Percentiles rank a stretch among this genome's conserved stretches.
phyloP scores from a whole-genome alignment of 208 protist species.

The Tetramitus jugosus region DNA sequence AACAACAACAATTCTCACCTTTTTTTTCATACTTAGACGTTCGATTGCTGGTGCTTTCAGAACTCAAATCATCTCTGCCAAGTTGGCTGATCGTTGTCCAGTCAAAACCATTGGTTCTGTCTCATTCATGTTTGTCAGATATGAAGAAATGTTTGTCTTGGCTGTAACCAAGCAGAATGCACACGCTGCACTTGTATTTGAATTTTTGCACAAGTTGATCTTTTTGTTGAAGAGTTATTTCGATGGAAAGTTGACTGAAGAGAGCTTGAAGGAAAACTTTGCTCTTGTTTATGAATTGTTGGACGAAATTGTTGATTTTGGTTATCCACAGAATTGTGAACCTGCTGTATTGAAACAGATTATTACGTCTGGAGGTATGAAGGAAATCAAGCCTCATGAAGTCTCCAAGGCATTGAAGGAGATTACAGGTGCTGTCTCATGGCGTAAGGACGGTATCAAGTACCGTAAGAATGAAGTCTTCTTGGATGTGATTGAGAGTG shows the following conservation, averaged over 20 bases:
- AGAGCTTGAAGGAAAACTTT: constrained; percentile 88
- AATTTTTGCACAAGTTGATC: constrained; percentile 67
- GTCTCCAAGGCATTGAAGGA: constrained; percentile 55
- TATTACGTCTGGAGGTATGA: constrained; percentile 60
- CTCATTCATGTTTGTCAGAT: not conserved
- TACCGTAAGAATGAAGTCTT: constrained; percentile 95
- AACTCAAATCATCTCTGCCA: constrained; percentile 60
- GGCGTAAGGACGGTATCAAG: constrained; percentile 77
- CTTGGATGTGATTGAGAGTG: constrained; percentile 92
- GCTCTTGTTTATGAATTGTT: constrained; percentile 91
- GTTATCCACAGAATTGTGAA: constrained; percentile 87
- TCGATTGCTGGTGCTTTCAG: constrained; percentile 70
- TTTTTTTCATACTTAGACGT: too few species aligned
- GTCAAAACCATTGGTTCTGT: not conserved
- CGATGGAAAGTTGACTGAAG: constrained; percentile 70
- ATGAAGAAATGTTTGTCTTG: constrained; percentile 79
- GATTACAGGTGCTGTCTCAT: constrained; percentile 76
- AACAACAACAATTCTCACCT: constrained; percentile 12
- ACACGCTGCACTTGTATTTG: constrained; percentile 68
- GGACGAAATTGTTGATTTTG: constrained; percentile 96
- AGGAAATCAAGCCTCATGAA: constrained; percentile 30
- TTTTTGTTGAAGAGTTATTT: constrained; percentile 82
- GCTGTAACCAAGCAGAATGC: constrained; percentile 77
- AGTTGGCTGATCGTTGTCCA: constrained; percentile 48
- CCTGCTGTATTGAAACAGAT: constrained; percentile 72